Conservation (phyloP, 1,284 basidiomycete species). For the Hymenochaete sp. region DNA sequence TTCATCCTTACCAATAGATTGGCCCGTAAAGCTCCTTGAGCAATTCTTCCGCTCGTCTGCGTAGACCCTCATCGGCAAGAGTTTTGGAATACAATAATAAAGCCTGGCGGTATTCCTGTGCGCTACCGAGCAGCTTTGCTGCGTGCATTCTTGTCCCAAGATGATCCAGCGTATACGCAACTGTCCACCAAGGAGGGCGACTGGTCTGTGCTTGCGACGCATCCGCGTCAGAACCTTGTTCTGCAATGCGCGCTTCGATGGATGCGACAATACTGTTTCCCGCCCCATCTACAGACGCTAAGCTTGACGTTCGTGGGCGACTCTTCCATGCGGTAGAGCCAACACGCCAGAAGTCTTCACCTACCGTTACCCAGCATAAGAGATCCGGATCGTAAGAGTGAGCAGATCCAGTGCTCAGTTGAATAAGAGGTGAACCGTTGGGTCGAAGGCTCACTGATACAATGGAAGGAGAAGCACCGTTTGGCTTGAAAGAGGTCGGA, state of each 20-base stretch:
- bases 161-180: slow-evolving; percentile 75
- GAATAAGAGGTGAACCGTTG: slow-evolving; percentile 71
- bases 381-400: slow-evolving; percentile 70
- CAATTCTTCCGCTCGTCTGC: slow-evolving; percentile 79
- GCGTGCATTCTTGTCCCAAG: slow-evolving; percentile 74
- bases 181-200: slow-evolving; percentile 69
- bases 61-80: slow-evolving; percentile 80
- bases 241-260: slow-evolving; percentile 49
- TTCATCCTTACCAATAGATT: slow-evolving; percentile 60
- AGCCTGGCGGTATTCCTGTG: slow-evolving; percentile 72
- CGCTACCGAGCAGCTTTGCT: slow-evolving; percentile 65
- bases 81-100: slow-evolving; percentile 71
- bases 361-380: slow-evolving; percentile 61
- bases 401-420: slow-evolving; percentile 64
- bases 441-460: slow-evolving; percentile 57
- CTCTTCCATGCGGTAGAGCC: slow-evolving; percentile 77
- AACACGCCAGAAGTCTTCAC: slow-evolving; percentile 72
- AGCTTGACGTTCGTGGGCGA: slow-evolving; percentile 40
- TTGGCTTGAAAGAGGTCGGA: slow-evolving; percentile 9
- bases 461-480: slow-evolving; percentile 8
- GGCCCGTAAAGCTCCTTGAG: slow-evolving; percentile 83
- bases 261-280: slow-evolving; percentile 37
- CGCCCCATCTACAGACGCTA: slow-evolving; percentile 19
- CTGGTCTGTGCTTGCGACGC: slow-evolving; percentile 30
- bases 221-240: slow-evolving; percentile 31